Percentiles rank a stretch among this genome's conserved stretches.
Evolutionary conservation across 371 early-diverging fungal genomes (phyloP).

Genomic region (Capniomyces stellatus): DNA sequence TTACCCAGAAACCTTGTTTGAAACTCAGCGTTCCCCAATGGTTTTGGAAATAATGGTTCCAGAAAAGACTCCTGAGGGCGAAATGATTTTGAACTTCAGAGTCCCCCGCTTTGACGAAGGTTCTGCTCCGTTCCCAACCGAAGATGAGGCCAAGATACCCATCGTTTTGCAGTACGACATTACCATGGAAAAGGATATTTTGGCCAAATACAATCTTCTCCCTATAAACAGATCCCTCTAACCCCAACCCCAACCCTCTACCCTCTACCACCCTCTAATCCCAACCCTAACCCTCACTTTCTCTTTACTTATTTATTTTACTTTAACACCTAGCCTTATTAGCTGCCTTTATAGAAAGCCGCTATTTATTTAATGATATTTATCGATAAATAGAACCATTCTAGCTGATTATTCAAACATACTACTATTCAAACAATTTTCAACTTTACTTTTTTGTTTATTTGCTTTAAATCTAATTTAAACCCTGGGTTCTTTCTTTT

Average conservation of each 20-base stretch:
- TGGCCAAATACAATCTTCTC: slow-evolving; percentile 10
- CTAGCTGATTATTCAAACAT: too few relatives aligned
- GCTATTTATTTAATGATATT: background rate
- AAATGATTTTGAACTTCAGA: slow-evolving; percentile 20
- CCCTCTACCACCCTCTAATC: too few relatives aligned
- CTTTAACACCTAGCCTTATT: too few relatives aligned
- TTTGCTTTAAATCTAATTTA: too few relatives aligned
- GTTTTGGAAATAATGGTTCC: slow-evolving; percentile 23
- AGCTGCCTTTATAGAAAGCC: too few relatives aligned
- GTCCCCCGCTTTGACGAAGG: slow-evolving; percentile 26
- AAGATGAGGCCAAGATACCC: slow-evolving; percentile 19
- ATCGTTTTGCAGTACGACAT: slow-evolving; percentile 21
- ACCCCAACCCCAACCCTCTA: too few relatives aligned
- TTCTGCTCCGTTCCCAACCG: slow-evolving; percentile 19
- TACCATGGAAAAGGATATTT: slow-evolving; percentile 16
- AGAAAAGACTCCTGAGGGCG: slow-evolving; percentile 11
- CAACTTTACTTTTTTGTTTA: too few relatives aligned
- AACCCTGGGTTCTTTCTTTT: too few relatives aligned
- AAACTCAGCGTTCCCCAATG: slow-evolving; percentile 22
- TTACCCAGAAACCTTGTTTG: slow-evolving; percentile 21
- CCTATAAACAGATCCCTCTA: slow-evolving; percentile 10
- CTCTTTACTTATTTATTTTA: too few relatives aligned
- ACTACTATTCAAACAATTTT: too few relatives aligned
- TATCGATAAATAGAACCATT: too few relatives aligned
- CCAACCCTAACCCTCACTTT: too few relatives aligned